Base-by-base conservation (phyloP, 1,139 yeast species). In the Kodamaea alishanica region DNA sequence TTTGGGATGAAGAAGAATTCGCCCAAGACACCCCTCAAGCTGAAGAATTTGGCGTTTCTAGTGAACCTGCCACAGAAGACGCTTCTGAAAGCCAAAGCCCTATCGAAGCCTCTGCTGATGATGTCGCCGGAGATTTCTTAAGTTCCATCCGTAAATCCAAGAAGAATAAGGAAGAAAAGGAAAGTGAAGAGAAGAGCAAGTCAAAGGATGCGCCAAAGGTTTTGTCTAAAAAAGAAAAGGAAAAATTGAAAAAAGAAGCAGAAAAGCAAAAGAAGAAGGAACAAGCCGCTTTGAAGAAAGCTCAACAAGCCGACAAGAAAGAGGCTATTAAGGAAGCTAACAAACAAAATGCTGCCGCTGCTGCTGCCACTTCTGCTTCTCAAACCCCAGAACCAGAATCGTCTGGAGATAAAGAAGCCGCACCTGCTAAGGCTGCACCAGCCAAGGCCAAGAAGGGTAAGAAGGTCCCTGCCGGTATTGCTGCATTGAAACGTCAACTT, bases 191-290 rank as follows among this genome's bases (percentile, higher is more conserved):
- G 48, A 72, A 72, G 63, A 55, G 56, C 63, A 72, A 63, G 57
- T 47, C 61, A 43, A 51, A 68, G 60, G 76, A 73, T 36, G 89
- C 79, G 30, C 86, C 94, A 35, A 77, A 80, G 49, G 69, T 90
- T 55, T 87, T 92, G 65, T 81, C 95, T 43, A 94, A 92, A 75
- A 94, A 94, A 70, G 98, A 92, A 61, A 94, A 92, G 74, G 99
- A 92, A 67, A 85, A 80, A 65, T 95, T 92, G 62, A 92, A 90
- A 84, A 94, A 92, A 66, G 99, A 92, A 68, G 86, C 86, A 49
- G 98, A 92, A 64, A 94, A 92, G 74, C 88, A 84, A 54, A 78
- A 81, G 65, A 92, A 92, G 84, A 89, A 88, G 70, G 96, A 88
- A 52, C 79, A 80, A 48, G 95, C 96, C 29, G 85, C 84, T 41